phyloP scores from a whole-genome alignment of 1,284 basidiomycete species.

The Peniophora sp. region DNA sequence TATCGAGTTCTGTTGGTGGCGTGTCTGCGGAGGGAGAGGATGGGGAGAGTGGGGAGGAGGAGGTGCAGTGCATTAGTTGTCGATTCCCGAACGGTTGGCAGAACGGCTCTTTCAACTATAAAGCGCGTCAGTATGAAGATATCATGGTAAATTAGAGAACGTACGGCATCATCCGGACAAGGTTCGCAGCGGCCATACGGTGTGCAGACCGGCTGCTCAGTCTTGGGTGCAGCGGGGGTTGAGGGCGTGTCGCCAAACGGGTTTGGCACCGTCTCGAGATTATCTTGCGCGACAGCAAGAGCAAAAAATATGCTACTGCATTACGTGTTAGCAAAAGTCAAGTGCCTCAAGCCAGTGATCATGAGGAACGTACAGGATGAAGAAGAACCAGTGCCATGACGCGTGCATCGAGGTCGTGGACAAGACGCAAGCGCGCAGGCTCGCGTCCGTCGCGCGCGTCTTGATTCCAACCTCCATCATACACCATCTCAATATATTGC shows the following conservation, averaged over 20 bases:
- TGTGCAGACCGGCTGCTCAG: slow-evolving; percentile 41
- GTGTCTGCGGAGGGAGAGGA: slow-evolving; percentile 9
- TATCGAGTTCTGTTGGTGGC: slow-evolving; percentile 8
- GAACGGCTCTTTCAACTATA: slow-evolving; percentile 75
- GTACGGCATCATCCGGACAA: slow-evolving; percentile 72
- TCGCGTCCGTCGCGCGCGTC: too few relatives aligned
- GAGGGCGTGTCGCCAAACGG: slow-evolving; percentile 4
- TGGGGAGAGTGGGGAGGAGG: slow-evolving; percentile 12
- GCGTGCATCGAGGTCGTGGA: neutral
- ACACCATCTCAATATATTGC: too few relatives aligned
- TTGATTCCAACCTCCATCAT: too few relatives aligned
- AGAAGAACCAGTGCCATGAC: slow-evolving; percentile 5
- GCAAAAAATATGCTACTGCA: slow-evolving; percentile 2
- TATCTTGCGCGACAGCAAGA: slow-evolving; percentile 5
- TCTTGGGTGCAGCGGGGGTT: slow-evolving; percentile 9
- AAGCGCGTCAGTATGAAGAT: neutral
- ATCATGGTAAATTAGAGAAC: slow-evolving; percentile 1
- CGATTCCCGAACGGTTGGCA: slow-evolving; percentile 90
- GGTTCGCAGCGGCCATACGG: slow-evolving; percentile 80
- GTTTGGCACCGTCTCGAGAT: slow-evolving; percentile 5
- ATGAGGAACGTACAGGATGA: too few relatives aligned
- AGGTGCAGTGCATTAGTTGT: slow-evolving; percentile 69
- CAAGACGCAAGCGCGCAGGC: neutral
- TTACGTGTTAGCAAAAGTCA: too few relatives aligned
- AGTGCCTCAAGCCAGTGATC: too few relatives aligned